phyloP scores from a whole-genome alignment of 371 early-diverging fungal species.

The Zychaea mexicana region DNA sequence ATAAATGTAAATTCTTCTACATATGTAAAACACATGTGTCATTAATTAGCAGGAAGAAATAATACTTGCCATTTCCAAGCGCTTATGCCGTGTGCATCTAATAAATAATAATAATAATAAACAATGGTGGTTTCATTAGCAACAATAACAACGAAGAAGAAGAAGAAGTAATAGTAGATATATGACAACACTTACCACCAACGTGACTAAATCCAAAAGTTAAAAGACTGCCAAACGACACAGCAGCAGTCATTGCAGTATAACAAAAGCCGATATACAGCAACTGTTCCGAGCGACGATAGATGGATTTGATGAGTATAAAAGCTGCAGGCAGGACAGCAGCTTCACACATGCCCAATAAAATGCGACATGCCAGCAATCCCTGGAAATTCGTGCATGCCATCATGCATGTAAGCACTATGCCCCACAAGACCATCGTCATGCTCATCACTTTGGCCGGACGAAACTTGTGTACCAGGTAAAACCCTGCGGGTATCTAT shows the following conservation, averaged over 20 bases:
- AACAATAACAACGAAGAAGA: too few relatives aligned
- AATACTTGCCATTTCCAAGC: slow-evolving; percentile 41
- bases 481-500: slow-evolving; percentile 39
- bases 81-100: slow-evolving; percentile 12
- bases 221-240: slow-evolving; percentile 28
- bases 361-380: not conserved
- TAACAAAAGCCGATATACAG: slow-evolving; percentile 31
- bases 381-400: not conserved
- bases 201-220: slow-evolving; percentile 6
- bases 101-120: not conserved
- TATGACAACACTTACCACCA: not conserved
- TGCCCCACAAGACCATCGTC: not conserved
- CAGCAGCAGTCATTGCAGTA: slow-evolving; percentile 26
- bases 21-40: not conserved
- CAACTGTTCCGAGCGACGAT: slow-evolving; percentile 35
- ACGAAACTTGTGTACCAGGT: not conserved
- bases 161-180: too few relatives aligned
- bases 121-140: too few relatives aligned
- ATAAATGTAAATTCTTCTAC: not conserved
- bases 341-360: slow-evolving; percentile 10
- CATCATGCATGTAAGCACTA: not conserved
- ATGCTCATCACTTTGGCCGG: not conserved
- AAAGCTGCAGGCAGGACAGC: slow-evolving; percentile 15
- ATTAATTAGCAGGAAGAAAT: not conserved
- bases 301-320: slow-evolving; percentile 37